Conservation (phyloP, 495 filamentous ascomycete species). For the Aspergillus ellipticus region DNA sequence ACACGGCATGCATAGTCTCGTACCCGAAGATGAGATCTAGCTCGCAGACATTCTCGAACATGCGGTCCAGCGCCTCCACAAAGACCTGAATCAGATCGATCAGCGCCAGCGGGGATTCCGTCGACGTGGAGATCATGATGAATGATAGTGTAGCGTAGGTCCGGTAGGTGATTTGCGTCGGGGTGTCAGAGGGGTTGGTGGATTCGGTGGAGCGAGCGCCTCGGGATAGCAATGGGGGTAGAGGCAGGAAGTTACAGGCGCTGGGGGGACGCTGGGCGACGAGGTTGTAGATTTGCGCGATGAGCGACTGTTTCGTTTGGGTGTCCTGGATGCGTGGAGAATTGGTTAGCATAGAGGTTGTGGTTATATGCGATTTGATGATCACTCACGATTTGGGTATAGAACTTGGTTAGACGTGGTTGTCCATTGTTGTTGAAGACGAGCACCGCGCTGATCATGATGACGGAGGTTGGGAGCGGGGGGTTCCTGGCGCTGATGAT, state of each 20-base stretch:
- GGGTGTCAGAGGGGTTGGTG: slow-evolving; percentile 73
- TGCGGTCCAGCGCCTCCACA: slow-evolving; percentile 86
- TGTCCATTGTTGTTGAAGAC: slow-evolving; percentile 99
- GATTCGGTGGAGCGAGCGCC: slow-evolving; percentile 54
- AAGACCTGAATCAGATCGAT: slow-evolving; percentile 98
- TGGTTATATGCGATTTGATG: too few relatives aligned
- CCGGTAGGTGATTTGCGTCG: slow-evolving; percentile 95
- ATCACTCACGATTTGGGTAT: slow-evolving; percentile 92
- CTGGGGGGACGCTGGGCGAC: slow-evolving; percentile 81
- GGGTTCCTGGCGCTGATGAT: not conserved
- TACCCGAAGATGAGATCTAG: slow-evolving; percentile 98
- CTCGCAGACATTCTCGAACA: slow-evolving; percentile 98
- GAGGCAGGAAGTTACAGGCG: slow-evolving; percentile 94
- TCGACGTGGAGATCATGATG: slow-evolving; percentile 96
- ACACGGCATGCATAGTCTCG: slow-evolving; percentile 86
- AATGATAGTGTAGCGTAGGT: slow-evolving; percentile 98
- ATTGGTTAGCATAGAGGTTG: slow-evolving; percentile 5
- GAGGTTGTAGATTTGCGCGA: slow-evolving; percentile 96
- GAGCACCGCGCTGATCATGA: slow-evolving; percentile 97
- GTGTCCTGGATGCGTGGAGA: slow-evolving; percentile 61
- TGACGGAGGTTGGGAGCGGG: slow-evolving; percentile 3
- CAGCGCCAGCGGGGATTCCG: slow-evolving; percentile 90
- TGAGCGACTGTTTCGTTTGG: slow-evolving; percentile 89
- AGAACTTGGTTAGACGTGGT: slow-evolving; percentile 96
- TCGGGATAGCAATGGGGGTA: slow-evolving; percentile 63